Percentiles rank a stretch among this genome's conserved stretches.
Conservation (phyloP, 495 filamentous ascomycete genomes). For the Aspergillus coremiiformis region DNA sequence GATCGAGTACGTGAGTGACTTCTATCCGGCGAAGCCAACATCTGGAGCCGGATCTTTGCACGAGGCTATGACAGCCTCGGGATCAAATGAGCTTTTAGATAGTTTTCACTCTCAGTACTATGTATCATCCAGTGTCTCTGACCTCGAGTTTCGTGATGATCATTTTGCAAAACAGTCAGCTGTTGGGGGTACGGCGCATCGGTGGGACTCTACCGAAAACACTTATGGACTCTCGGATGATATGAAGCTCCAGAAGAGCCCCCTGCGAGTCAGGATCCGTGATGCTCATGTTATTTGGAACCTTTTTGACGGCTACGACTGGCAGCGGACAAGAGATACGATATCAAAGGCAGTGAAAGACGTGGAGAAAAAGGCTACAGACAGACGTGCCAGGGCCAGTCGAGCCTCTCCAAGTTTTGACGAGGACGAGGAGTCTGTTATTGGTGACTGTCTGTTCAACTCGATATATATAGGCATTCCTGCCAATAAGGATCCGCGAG, state of each 20-base stretch:
- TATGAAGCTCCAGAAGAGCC: conserved; percentile 55
- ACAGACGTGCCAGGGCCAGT: conserved; percentile 51
- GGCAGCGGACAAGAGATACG: conserved; percentile 76
- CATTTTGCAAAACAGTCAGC: conserved; percentile 62
- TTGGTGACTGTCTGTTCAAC: conserved; percentile 95
- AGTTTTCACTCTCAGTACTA: conserved; percentile 55
- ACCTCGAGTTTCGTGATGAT: conserved; percentile 67
- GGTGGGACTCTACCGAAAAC: conserved; percentile 70
- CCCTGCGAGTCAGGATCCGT: conserved; percentile 68
- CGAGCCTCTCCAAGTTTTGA: conserved; percentile 41
- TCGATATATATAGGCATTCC: conserved; percentile 97
- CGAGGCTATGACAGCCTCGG: conserved; percentile 22
- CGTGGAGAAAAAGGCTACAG: conserved; percentile 71
- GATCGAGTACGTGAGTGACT: conserved; percentile 56
- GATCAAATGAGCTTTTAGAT: conserved; percentile 52
- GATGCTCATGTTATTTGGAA: conserved; percentile 97
- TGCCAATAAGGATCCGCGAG: conserved; percentile 71
- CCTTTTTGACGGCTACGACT: conserved; percentile 96
- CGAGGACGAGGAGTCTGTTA: conserved; percentile 76
- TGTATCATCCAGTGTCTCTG: conserved; percentile 40
- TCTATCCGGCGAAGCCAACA: conserved; percentile 41
- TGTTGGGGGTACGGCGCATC: conserved; percentile 60
- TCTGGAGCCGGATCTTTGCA: conserved; percentile 35
- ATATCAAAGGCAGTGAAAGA: conserved; percentile 82
- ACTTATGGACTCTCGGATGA: conserved; percentile 61